These are phyloP conservation scores for Globisporangium cylindrosporum DNA, from an alignment of 352 stramenopile species.

Conservation along the genomic window DNA sequence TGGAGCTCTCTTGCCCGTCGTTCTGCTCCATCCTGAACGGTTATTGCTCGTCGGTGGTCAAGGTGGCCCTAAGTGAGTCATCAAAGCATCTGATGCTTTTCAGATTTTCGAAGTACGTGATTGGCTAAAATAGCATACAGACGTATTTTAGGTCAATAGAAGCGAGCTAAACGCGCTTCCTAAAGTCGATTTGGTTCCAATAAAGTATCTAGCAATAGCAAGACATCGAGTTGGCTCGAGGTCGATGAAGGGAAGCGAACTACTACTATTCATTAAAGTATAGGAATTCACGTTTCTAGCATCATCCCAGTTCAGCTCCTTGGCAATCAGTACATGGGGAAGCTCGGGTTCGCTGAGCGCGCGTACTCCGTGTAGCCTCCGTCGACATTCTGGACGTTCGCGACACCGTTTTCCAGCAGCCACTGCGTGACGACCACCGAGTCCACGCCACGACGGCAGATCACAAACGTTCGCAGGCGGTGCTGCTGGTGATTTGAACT, in stretches of 20 bases:
- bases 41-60: background rate
- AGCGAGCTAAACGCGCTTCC: too few species aligned
- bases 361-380: slow-evolving; percentile 74
- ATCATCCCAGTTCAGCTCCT: background rate
- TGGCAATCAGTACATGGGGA: slow-evolving; percentile 65
- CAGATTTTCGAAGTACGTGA: too few species aligned
- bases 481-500: background rate
- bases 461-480: slow-evolving; percentile 35
- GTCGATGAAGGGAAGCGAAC: too few species aligned
- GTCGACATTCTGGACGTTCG: slow-evolving; percentile 55
- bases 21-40: background rate
- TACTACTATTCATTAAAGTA: too few species aligned
- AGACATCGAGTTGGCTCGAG: too few species aligned
- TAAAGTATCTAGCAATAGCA: too few species aligned
- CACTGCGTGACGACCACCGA: slow-evolving; percentile 57
- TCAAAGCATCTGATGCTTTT: too few species aligned
- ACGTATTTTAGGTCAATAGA: too few species aligned
- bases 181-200: too few species aligned
- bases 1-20: background rate
- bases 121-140: too few species aligned
- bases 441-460: slow-evolving; percentile 79
- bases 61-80: too few species aligned
- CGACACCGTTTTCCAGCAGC: slow-evolving; percentile 43
- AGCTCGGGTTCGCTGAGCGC: slow-evolving; percentile 40
- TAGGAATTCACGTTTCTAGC: background rate